Conservation (phyloP, 2,329 filamentous ascomycete genomes). For the Alternaria triticina region DNA sequence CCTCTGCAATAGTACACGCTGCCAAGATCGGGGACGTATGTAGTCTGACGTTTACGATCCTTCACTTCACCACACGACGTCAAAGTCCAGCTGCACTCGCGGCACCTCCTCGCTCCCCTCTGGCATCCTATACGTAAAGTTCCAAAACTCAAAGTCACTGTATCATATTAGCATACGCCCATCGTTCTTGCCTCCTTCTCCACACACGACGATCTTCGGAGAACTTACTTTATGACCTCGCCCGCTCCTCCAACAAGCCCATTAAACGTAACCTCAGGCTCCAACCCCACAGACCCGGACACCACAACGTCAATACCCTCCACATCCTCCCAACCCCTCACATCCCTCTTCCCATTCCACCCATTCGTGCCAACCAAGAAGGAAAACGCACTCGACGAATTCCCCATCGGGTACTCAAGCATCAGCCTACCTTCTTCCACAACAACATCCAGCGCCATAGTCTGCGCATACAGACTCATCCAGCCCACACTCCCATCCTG, state of each 20-base stretch:
- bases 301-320: slow-evolving; percentile 56
- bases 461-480: slow-evolving; percentile 38
- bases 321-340: slow-evolving; percentile 57
- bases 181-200: background rate
- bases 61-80: slow-evolving; percentile 1
- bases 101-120: slow-evolving; percentile 31
- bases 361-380: slow-evolving; percentile 58
- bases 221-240: slow-evolving; percentile 47
- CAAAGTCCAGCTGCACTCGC: slow-evolving; percentile 32
- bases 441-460: slow-evolving; percentile 26
- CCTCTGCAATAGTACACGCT: background rate
- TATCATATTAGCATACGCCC: background rate
- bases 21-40: background rate
- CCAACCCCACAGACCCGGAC: slow-evolving; percentile 53
- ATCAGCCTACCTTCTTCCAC: slow-evolving; percentile 49
- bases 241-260: slow-evolving; percentile 50
- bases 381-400: slow-evolving; percentile 57
- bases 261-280: slow-evolving; percentile 53
- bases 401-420: slow-evolving; percentile 62
- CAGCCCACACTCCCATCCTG: slow-evolving; percentile 38
- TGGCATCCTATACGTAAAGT: slow-evolving; percentile 51
- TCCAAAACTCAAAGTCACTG: slow-evolving; percentile 52
- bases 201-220: background rate
- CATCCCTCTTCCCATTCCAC: slow-evolving; percentile 50
- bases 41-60: background rate